Base-by-base conservation (phyloP, 1,139 yeast species). In the Barnettozyma hawaiiensis region DNA sequence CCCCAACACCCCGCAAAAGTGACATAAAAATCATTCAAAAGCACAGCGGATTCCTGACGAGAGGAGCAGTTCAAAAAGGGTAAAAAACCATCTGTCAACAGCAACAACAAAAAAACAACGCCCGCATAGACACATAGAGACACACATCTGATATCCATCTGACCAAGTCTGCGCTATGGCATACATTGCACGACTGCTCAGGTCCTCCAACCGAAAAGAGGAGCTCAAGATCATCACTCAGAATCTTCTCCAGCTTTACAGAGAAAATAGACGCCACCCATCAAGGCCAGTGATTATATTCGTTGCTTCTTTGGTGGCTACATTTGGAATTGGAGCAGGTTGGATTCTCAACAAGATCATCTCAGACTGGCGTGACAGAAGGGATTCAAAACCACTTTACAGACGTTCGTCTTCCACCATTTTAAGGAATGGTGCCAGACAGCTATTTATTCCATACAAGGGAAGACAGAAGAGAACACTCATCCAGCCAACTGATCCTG, bases 381-480 rank as follows among this genome's bases (percentile, higher is more conserved):
- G 58, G 10, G 59, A 56, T 23, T 54, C 60, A 9, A 47, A 47
- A 18, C 59, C 57, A 2, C 41, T 56, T 1, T 55, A 56, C 44
- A 51, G 53, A 46, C 48, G 60, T 33, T 54, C 59, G 0, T 53
- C 58, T 1, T 56, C 60, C 1, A 54, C 57, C 2, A 48, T 56
- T 12, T 39, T 77, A 50, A 71, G 70, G 46, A 76, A 77, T 51
- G 84, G 84, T 2, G 69, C 79, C 5, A 64, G 85, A 49, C 81
- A 76, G 48, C 69, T 78, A 48, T 71, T 71, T 47, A 70, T 78
- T 16, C 78, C 79, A 8, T 70, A 56, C 42, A 57, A 53, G 42
- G 50, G 49, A 40, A 50, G 55, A 35, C 57, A 53, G 28, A 66
- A 66, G 47, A 58, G 62, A 42, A 62, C 66, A 1, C 54, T 63